Evolutionary conservation across 225 moss, liverwort and hornwort genomes (phyloP).

Genomic region (Physcomitrium patens): DNA sequence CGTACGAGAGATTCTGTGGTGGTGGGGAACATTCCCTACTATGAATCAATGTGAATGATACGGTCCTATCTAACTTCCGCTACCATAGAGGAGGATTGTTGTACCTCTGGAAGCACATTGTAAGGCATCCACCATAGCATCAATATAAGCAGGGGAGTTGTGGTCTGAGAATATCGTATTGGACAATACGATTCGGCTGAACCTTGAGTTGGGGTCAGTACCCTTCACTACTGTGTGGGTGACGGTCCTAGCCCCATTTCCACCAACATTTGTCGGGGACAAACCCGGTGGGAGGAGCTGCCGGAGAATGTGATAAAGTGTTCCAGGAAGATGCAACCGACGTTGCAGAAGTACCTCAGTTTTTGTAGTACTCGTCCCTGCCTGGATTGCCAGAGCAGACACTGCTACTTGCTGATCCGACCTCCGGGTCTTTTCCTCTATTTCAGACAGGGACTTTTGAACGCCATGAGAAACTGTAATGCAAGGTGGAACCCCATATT

Average conservation of each 20-base stretch:
- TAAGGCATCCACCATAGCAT: constrained; percentile 48
- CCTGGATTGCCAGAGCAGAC: constrained; percentile 56
- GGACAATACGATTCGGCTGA: constrained; percentile 55
- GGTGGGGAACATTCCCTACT: constrained; percentile 28
- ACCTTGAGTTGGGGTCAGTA: constrained; percentile 43
- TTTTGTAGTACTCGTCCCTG: constrained; percentile 42
- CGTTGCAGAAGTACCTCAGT: constrained; percentile 45
- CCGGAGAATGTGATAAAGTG: constrained; percentile 79
- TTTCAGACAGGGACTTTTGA: constrained; percentile 43
- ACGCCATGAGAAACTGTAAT: constrained; percentile 49
- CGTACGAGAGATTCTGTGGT: no score
- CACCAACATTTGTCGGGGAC: constrained; percentile 9
- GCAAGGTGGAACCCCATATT: not conserved
- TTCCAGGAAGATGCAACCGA: constrained; percentile 73
- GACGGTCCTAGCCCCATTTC: constrained; percentile 22
- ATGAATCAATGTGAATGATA: constrained; percentile 22
- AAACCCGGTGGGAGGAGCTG: constrained; percentile 47
- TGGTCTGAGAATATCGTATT: constrained; percentile 57
- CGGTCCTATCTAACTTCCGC: constrained; percentile 2
- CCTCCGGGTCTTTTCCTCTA: constrained; percentile 52
- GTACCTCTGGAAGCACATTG: constrained; percentile 29
- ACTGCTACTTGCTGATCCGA: constrained; percentile 66
- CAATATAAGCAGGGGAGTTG: constrained; percentile 49
- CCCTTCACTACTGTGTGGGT: constrained; percentile 43
- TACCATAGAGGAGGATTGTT: constrained; percentile 13